phyloP scores from a whole-genome alignment of 352 stramenopile species.

The Globisporangium megalacanthum region DNA sequence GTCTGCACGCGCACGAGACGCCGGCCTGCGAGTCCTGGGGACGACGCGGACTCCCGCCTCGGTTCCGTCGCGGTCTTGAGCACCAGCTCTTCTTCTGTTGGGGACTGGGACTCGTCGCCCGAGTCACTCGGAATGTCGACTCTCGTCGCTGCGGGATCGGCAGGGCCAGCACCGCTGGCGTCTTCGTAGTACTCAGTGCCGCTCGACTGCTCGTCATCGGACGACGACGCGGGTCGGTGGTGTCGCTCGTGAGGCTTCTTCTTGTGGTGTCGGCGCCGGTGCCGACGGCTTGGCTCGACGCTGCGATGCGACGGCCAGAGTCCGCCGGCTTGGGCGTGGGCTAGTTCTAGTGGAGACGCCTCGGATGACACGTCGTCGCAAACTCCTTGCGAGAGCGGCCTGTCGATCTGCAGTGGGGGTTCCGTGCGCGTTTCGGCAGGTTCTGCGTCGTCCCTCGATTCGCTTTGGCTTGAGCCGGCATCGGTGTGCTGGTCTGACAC shows the following conservation, averaged over 20 bases:
- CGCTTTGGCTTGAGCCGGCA: too few species aligned
- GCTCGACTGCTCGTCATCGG: constrained; percentile 1
- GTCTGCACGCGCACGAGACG: constrained; percentile 3
- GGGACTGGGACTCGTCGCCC: neutral
- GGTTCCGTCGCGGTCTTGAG: constrained; percentile 2
- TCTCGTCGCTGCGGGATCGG: neutral
- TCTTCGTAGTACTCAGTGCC: neutral
- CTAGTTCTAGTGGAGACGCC: neutral
- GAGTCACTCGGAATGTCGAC: neutral
- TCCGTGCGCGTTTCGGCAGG: too few species aligned
- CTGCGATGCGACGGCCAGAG: too few species aligned
- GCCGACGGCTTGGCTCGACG: neutral
- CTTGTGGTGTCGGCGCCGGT: constrained; percentile 5
- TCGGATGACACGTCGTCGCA: neutral
- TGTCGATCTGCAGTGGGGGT: too few species aligned
- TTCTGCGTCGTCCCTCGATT: too few species aligned
- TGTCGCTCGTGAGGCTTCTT: constrained; percentile 3
- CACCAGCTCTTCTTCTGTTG: neutral
- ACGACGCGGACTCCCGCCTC: neutral
- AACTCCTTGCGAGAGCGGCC: neutral
- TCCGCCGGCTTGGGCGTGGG: too few species aligned
- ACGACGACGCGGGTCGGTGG: neutral
- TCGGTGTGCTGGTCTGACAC: too few species aligned
- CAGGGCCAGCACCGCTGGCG: neutral
- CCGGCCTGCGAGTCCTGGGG: neutral